A percentile compares a stretch with the other conserved stretches of the same genome.
Evolutionary conservation across 2,329 filamentous ascomycete species (phyloP).

Genomic region (Fusarium keratoplasticum): DNA sequence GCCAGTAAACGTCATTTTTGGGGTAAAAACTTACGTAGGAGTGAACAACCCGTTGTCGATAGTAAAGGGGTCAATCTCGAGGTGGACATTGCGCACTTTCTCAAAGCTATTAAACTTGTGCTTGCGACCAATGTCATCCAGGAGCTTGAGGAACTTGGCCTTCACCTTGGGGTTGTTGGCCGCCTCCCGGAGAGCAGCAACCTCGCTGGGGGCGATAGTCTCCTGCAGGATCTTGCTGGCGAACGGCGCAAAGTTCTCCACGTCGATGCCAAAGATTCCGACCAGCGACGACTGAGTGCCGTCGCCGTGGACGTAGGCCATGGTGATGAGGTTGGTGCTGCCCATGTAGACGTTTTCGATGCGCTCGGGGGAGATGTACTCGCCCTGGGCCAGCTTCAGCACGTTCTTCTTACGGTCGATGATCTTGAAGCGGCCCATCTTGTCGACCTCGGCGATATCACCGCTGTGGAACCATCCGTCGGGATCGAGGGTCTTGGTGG

Average conservation of each 20-base stretch:
- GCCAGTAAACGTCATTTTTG: not conserved
- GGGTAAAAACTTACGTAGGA: slow-evolving; percentile 77
- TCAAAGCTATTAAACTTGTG: slow-evolving; percentile 95
- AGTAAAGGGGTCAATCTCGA: slow-evolving; percentile 90
- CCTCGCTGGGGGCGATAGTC: slow-evolving; percentile 72
- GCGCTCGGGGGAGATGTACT: slow-evolving; percentile 97
- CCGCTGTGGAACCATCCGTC: slow-evolving; percentile 99
- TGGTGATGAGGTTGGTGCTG: slow-evolving; percentile 80
- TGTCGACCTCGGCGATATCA: slow-evolving; percentile 89
- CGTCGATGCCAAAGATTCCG: slow-evolving; percentile 88
- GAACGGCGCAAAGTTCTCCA: slow-evolving; percentile 83
- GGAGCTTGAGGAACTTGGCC: slow-evolving; percentile 79
- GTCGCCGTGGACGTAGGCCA: slow-evolving; percentile 93
- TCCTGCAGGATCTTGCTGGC: slow-evolving; percentile 81
- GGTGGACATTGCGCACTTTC: slow-evolving; percentile 76
- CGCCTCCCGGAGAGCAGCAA: slow-evolving; percentile 74
- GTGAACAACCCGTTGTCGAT: slow-evolving; percentile 93
- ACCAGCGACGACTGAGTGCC: slow-evolving; percentile 84
- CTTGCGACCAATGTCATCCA: slow-evolving; percentile 82
- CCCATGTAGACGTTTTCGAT: slow-evolving; percentile 95
- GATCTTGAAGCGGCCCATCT: slow-evolving; percentile 87
- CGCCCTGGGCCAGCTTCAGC: slow-evolving; percentile 96
- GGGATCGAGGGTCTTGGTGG: slow-evolving; percentile 80
- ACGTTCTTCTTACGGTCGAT: slow-evolving; percentile 99
- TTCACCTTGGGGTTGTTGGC: slow-evolving; percentile 77